Percentiles rank a stretch among this genome's conserved stretches.
These are phyloP conservation scores for Cucumis melo DNA, from an alignment of 306 rosid genomes.

Conservation along the genomic window DNA sequence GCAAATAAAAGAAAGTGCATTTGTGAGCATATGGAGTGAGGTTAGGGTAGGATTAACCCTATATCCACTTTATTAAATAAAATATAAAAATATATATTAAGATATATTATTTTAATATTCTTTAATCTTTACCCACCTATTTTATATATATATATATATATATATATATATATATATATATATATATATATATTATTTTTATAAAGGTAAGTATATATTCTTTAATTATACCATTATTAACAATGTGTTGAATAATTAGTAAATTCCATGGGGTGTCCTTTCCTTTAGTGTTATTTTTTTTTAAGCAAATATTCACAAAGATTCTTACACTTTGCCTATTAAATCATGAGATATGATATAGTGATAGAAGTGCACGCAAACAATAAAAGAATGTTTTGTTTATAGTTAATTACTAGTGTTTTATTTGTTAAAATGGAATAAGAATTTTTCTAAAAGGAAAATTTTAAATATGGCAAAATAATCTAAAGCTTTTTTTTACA, in stretches of 20 bases:
- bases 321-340: background rate
- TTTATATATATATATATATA: no score
- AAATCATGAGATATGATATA: background rate
- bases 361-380: background rate
- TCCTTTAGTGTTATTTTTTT: background rate
- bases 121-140: background rate
- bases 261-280: background rate
- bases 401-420: background rate
- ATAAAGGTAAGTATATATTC: background rate
- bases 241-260: background rate
- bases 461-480: no score
- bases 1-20: background rate
- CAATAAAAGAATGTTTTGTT: background rate
- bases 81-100: background rate
- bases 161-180: no score
- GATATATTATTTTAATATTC: background rate
- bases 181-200: background rate
- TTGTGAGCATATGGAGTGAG: background rate
- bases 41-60: background rate
- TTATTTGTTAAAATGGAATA: background rate
- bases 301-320: background rate
- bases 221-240: background rate
- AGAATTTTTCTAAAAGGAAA: background rate
- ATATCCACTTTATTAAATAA: background rate
- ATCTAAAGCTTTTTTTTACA: no score